Evolutionary conservation across 2,329 filamentous ascomycete species (phyloP).

Genomic region (Whalleya microplaca): DNA sequence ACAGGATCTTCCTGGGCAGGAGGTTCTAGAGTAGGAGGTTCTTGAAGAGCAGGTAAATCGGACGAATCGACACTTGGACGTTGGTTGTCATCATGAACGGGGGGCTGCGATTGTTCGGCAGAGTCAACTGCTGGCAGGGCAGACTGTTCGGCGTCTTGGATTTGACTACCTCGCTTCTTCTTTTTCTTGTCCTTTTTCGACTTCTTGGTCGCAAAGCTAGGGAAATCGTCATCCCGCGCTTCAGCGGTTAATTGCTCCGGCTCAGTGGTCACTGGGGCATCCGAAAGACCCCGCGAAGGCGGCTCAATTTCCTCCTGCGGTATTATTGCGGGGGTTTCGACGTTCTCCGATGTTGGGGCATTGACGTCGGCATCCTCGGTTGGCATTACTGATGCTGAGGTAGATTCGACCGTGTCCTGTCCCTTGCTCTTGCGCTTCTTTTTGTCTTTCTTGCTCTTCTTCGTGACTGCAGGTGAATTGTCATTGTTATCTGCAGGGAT

Average conservation of each 20-base stretch:
- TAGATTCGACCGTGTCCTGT: conserved; percentile 22
- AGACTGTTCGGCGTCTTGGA: conserved; percentile 13
- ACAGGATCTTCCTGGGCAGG: background rate
- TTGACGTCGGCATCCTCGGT: conserved; percentile 7
- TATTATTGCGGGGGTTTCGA: conserved; percentile 1
- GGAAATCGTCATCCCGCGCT: conserved; percentile 10
- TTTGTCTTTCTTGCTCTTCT: conserved; percentile 38
- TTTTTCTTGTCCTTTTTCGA: conserved; percentile 40
- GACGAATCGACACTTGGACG: conserved; percentile 1
- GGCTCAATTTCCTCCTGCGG: conserved; percentile 11
- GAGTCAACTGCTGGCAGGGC: conserved; percentile 5
- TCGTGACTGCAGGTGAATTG: conserved; percentile 24
- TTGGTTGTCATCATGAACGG: conserved; percentile 3
- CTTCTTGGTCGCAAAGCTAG: conserved; percentile 26
- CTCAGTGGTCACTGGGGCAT: conserved; percentile 5
- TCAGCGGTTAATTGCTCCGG: conserved; percentile 10
- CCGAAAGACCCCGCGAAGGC: conserved; percentile 1
- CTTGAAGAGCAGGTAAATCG: conserved; percentile 3
- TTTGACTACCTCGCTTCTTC: conserved; percentile 24
- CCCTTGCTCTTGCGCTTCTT: conserved; percentile 30
- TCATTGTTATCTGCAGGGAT: conserved; percentile 18
- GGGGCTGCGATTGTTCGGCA: conserved; percentile 7
- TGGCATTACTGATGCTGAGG: conserved; percentile 9
- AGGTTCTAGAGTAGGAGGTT: background rate
- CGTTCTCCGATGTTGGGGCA: conserved; percentile 6